Conservation (phyloP, 2,329 filamentous ascomycete species). For the Periglandula ipomoeae region DNA sequence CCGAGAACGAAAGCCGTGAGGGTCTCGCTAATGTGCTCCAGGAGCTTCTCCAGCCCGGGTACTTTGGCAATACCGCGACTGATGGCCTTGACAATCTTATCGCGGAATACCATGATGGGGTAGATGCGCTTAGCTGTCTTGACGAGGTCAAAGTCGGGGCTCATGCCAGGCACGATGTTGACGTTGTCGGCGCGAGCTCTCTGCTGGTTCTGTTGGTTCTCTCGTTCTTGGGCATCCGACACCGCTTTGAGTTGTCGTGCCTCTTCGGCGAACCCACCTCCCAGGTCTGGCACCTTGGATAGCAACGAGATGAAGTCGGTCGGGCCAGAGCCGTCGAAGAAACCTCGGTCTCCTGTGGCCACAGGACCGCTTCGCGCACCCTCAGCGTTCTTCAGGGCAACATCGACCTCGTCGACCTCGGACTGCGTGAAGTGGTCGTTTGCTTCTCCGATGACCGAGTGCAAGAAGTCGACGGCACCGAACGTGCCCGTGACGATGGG, state of each 20-base stretch:
- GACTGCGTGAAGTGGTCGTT: constrained; percentile 80
- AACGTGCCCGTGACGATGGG: constrained; percentile 67
- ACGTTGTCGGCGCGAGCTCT: constrained; percentile 31
- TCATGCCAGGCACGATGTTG: constrained; percentile 65
- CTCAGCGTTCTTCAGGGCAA: constrained; percentile 62
- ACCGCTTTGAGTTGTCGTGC: constrained; percentile 52
- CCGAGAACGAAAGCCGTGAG: constrained; percentile 87
- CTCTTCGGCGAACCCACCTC: constrained; percentile 56
- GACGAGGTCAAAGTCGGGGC: constrained; percentile 65
- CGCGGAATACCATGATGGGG: constrained; percentile 86
- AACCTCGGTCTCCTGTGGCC: constrained; percentile 28
- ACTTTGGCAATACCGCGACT: constrained; percentile 82
- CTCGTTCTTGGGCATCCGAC: constrained; percentile 55
- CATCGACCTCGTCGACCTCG: constrained; percentile 72
- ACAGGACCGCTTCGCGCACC: constrained; percentile 29
- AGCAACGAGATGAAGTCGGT: constrained; percentile 64
- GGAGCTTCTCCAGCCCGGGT: constrained; percentile 78
- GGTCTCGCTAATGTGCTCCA: constrained; percentile 90
- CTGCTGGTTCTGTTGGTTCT: constrained; percentile 41
- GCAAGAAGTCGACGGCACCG: constrained; percentile 75
- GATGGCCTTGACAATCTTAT: constrained; percentile 85
- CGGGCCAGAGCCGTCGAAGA: constrained; percentile 30
- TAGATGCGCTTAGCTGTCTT: constrained; percentile 78
- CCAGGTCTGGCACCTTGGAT: constrained; percentile 63
- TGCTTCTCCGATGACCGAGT: constrained; percentile 68